Conservation (phyloP, 2,329 filamentous ascomycete species). For the Pseudocercospora macadamiae region DNA sequence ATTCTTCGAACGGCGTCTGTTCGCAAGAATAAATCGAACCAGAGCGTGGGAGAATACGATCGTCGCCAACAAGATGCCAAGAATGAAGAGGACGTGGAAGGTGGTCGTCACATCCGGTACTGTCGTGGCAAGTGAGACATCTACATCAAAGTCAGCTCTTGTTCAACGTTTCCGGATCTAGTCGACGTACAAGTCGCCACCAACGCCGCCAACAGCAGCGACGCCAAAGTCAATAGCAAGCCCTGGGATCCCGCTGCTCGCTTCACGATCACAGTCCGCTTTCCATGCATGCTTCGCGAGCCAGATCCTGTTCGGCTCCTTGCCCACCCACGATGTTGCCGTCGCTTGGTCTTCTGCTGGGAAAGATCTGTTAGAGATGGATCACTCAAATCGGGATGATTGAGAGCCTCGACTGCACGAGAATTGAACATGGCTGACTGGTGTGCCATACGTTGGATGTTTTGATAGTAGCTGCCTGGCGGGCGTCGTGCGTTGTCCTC, state of each 20-base stretch:
- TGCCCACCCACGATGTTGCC: constrained; percentile 27
- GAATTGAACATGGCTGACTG: constrained; percentile 35
- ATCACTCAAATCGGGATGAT: constrained; percentile 37
- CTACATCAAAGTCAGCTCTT: constrained; percentile 47
- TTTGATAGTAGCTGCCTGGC: constrained; percentile 25
- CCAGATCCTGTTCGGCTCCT: constrained; percentile 13
- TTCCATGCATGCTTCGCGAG: constrained; percentile 11
- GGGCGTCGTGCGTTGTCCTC: constrained; percentile 25
- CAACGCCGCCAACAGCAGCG: constrained; percentile 33
- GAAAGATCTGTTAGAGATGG: constrained; percentile 32
- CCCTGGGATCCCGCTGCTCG: constrained; percentile 19
- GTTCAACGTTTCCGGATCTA: neutral
- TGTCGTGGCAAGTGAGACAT: constrained; percentile 72
- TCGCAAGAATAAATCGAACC: constrained; percentile 68
- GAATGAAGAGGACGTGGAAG: constrained; percentile 77
- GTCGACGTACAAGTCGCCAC: constrained; percentile 38
- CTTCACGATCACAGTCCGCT: constrained; percentile 12
- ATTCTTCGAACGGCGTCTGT: constrained; percentile 10
- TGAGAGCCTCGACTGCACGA: constrained; percentile 32
- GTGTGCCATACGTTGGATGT: constrained; percentile 27
- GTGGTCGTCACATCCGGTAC: constrained; percentile 66
- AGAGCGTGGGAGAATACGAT: constrained; percentile 82
- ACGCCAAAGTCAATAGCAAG: constrained; percentile 30
- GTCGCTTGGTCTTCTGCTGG: constrained; percentile 30
- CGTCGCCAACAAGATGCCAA: constrained; percentile 72